Percentiles rank a stretch among this genome's conserved stretches.
These are phyloP conservation scores for Guyanaporus albipodus DNA, from an alignment of 768 basidiomycete genomes.

Conservation along the genomic window DNA sequence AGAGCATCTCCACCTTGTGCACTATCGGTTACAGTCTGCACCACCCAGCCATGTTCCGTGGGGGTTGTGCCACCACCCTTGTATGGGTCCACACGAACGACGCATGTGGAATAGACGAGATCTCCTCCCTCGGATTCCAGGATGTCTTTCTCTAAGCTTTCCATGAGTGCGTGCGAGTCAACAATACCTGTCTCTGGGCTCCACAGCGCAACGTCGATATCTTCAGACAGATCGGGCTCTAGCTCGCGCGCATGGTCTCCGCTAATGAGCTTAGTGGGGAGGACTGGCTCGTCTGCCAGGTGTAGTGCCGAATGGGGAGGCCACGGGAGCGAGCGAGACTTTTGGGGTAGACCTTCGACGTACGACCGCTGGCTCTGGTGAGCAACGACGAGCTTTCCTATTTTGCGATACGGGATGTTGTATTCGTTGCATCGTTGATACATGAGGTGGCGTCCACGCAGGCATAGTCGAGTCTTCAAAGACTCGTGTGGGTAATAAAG, in stretches of 20 bases:
- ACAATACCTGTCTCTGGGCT: constrained; percentile 88
- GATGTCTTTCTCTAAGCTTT: constrained; percentile 79
- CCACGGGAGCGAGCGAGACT: constrained; percentile 53
- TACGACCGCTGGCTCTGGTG: constrained; percentile 62
- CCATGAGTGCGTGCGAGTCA: constrained; percentile 82
- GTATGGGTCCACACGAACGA: constrained; percentile 80
- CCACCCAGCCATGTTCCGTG: constrained; percentile 70
- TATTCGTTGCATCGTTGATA: constrained; percentile 68
- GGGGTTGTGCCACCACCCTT: constrained; percentile 20
- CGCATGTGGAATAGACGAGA: constrained; percentile 73
- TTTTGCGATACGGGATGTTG: constrained; percentile 64
- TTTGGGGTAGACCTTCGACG: constrained; percentile 62
- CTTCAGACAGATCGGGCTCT: constrained; percentile 77
- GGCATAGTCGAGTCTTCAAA: constrained; percentile 80
- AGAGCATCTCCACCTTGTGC: constrained; percentile 55
- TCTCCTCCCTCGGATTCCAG: constrained; percentile 62
- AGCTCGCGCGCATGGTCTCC: constrained; percentile 64
- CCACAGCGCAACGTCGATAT: constrained; percentile 72
- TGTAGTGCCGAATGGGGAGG: constrained; percentile 38
- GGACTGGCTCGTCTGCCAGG: constrained; percentile 30
- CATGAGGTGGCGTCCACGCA: constrained; percentile 80
- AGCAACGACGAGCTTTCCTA: constrained; percentile 90
- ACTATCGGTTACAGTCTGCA: constrained; percentile 67
- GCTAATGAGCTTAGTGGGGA: constrained; percentile 66
- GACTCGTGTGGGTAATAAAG: constrained; percentile 82